Percentiles rank a stretch among this genome's conserved stretches.
Evolutionary conservation across 257 asterid genomes (phyloP).

Genomic region (Solanum sitiens): DNA sequence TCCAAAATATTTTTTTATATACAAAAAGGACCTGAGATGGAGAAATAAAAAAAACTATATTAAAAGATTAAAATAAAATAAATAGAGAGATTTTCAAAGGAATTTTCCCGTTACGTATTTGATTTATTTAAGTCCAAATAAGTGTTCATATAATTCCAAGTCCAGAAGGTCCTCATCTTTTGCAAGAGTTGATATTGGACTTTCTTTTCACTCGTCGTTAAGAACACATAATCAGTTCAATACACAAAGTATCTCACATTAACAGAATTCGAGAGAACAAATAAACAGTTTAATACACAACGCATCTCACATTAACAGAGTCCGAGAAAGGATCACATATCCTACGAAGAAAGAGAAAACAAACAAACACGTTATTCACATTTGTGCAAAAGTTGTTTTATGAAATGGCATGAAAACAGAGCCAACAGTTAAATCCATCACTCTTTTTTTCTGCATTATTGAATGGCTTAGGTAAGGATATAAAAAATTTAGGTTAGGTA

Average conservation of each 20-base stretch:
- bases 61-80: no score
- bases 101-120: background rate
- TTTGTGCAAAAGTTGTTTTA: background rate
- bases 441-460: background rate
- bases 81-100: background rate
- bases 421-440: background rate
- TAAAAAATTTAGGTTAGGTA: background rate
- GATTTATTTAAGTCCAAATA: background rate
- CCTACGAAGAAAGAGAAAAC: background rate
- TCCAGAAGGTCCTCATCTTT: background rate
- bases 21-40: background rate
- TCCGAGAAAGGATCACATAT: accelerated
- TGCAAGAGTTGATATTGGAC: background rate
- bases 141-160: background rate
- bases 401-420: background rate
- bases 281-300: background rate
- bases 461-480: background rate
- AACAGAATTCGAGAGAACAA: background rate
- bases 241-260: background rate
- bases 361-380: background rate
- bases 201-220: background rate
- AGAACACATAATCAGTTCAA: background rate
- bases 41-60: background rate
- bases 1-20: background rate
- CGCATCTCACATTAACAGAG: background rate